Evolutionary conservation across 805 yeast species (phyloP), one percentile per base, ranked within the genome.

Genomic region (Suhomyces sp.): DNA sequence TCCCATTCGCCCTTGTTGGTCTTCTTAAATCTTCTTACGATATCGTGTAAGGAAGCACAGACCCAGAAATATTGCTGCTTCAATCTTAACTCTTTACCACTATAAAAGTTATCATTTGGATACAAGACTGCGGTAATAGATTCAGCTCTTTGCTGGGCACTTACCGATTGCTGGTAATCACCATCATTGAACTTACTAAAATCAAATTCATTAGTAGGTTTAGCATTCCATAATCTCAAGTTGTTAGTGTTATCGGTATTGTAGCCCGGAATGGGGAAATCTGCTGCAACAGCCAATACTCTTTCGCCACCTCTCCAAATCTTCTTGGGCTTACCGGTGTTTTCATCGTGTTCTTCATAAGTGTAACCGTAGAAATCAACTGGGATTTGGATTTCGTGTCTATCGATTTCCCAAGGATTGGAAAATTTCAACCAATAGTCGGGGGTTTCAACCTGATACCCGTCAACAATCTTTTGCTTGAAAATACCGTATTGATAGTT

Each of bases 31-130:
- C 97, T 82, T 67, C 97, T 86, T 44, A 91, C 83, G 60, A 91
- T 91, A 69, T 91, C 97, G 63, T 88, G 90, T 60, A 92, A 79
- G 13, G 97, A 89, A 33, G 97, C 97, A 49, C 96, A 86, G 50
- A 92, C 97, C 97, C 97, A 91, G 74, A 91, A 92, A 72, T 90
- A 92, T 72, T 91, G 97, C 76, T 91, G 97, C 72, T 92, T 92
- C 70, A 91, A 82, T 68, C 97, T 84, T 66, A 91, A 79, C 68
- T 90, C 96, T 72, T 92, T 91, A 63, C 97, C 97, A 59, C 84
- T 81, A 65, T 88, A 87, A 68, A 91, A 92, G 71, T 91, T 92
- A 69, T 91, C 97, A 72, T 91, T 91, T 58, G 97, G 97, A 71
- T 91, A 91, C 65, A 91, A 76, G 15, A 91, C 97, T 5, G 97